Conservation (phyloP, 2,329 filamentous ascomycete genomes). For the Emergomyces pasteurianus region DNA sequence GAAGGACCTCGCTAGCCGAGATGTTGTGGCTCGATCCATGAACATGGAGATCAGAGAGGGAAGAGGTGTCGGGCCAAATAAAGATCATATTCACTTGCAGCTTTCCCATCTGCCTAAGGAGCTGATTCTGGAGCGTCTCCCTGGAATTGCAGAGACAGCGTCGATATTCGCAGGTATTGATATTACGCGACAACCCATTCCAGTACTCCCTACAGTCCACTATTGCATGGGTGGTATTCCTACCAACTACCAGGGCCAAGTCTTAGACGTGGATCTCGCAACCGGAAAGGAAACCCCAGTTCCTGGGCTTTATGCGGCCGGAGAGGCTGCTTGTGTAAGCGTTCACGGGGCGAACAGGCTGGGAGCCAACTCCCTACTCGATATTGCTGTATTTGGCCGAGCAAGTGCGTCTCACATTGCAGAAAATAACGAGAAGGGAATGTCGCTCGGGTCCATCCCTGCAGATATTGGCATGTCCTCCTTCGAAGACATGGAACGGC, state of each 20-base stretch:
- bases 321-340: slow-evolving; percentile 82
- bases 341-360: slow-evolving; percentile 87
- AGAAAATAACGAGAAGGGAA: slow-evolving; percentile 71
- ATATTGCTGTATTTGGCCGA: slow-evolving; percentile 82
- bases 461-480: slow-evolving; percentile 70
- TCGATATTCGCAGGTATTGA: slow-evolving; percentile 85
- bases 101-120: slow-evolving; percentile 77
- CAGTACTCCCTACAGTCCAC: slow-evolving; percentile 78
- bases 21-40: slow-evolving; percentile 85
- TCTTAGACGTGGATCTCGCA: slow-evolving; percentile 62
- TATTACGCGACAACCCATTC: slow-evolving; percentile 78
- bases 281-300: slow-evolving; percentile 72
- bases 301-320: slow-evolving; percentile 75
- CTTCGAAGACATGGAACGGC: slow-evolving; percentile 65
- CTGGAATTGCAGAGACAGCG: slow-evolving; percentile 85
- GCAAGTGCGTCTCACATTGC: slow-evolving; percentile 83
- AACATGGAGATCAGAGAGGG: slow-evolving; percentile 86
- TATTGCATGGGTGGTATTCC: slow-evolving; percentile 96
- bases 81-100: slow-evolving; percentile 88
- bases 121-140: slow-evolving; percentile 74
- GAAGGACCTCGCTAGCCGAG: slow-evolving; percentile 80
- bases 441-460: slow-evolving; percentile 49
- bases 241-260: slow-evolving; percentile 81
- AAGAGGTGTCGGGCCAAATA: slow-evolving; percentile 76
- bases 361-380: slow-evolving; percentile 81